A percentile compares a stretch with the other conserved stretches of the same genome.
Conservation (phyloP, 2,329 filamentous ascomycete genomes). For the Beauveria pseudobassiana region DNA sequence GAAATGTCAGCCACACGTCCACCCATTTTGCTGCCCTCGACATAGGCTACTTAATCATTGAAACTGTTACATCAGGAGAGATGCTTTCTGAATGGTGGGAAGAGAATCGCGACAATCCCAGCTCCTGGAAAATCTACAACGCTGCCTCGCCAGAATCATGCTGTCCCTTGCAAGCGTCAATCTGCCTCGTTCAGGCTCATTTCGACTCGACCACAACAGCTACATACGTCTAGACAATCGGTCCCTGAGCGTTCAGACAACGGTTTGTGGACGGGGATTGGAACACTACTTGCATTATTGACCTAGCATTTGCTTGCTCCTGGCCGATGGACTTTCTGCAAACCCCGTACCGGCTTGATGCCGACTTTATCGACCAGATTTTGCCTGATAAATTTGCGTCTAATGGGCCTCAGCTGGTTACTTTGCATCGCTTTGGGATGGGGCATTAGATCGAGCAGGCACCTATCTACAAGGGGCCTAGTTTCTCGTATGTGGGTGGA, state of each 20-base stretch:
- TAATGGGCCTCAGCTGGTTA: not conserved
- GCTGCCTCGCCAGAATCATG: slow-evolving; percentile 21
- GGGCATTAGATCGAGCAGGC: too few relatives aligned
- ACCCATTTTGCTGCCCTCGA: not conserved
- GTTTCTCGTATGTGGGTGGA: too few relatives aligned
- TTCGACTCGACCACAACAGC: slow-evolving; percentile 20
- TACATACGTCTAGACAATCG: slow-evolving; percentile 27
- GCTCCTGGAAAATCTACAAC: not conserved
- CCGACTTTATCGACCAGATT: slow-evolving; percentile 4
- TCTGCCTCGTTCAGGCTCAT: slow-evolving; percentile 22
- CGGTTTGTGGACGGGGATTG: slow-evolving; percentile 26
- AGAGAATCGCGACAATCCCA: not conserved
- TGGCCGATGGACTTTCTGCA: slow-evolving; percentile 21
- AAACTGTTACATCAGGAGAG: not conserved
- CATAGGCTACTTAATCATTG: not conserved
- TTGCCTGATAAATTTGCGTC: not conserved
- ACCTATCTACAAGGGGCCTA: too few relatives aligned
- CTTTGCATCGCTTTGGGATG: too few relatives aligned
- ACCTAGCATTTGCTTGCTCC: slow-evolving; percentile 17
- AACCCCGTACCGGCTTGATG: slow-evolving; percentile 29
- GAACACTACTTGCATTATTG: slow-evolving; percentile 25
- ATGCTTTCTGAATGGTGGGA: slow-evolving; percentile 17
- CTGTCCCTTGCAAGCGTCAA: slow-evolving; percentile 21
- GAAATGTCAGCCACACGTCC: not conserved
- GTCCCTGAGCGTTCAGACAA: slow-evolving; percentile 23